A percentile compares a stretch with the other conserved stretches of the same genome.
Evolutionary conservation across 2,329 filamentous ascomycete genomes (phyloP).

Genomic region (Diaporthe sp.): DNA sequence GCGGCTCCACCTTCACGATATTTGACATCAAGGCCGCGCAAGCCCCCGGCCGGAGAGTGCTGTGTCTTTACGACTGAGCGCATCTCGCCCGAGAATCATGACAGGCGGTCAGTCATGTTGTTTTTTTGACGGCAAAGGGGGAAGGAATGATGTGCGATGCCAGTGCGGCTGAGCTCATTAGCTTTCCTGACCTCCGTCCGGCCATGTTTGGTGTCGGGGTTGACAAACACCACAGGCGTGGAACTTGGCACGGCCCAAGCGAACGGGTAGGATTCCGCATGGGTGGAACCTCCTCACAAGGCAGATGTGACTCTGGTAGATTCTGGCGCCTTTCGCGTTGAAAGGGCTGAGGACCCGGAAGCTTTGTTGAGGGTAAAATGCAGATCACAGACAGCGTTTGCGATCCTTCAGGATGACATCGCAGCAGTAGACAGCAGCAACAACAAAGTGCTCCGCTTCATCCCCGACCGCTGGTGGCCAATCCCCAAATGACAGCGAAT

Average conservation of each 20-base stretch:
- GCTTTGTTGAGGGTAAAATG: conserved; percentile 19
- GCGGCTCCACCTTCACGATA: conserved; percentile 38
- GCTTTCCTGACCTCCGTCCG: neutral
- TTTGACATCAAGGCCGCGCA: conserved; percentile 37
- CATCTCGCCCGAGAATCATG: neutral
- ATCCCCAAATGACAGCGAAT: conserved; percentile 34
- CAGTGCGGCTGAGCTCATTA: conserved; percentile 30
- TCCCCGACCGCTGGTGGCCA: neutral
- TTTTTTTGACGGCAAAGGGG: neutral
- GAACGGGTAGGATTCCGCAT: conserved; percentile 13
- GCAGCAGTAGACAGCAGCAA: neutral
- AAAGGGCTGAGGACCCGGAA: neutral
- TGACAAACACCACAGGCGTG: neutral
- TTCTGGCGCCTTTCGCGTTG: conserved; percentile 9
- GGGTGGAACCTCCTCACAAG: conserved; percentile 10
- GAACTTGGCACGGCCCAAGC: neutral
- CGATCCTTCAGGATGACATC: conserved; percentile 33
- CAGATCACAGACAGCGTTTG: conserved; percentile 14
- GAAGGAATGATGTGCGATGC: neutral
- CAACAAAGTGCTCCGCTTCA: neutral
- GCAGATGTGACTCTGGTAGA: neutral
- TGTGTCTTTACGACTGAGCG: neutral
- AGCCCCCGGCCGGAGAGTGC: conserved; percentile 19
- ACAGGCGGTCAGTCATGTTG: conserved; percentile 1
- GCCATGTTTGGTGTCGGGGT: neutral